Evolutionary conservation across 139 green algal genomes (phyloP).

Genomic region (Picochlorum sp.): DNA sequence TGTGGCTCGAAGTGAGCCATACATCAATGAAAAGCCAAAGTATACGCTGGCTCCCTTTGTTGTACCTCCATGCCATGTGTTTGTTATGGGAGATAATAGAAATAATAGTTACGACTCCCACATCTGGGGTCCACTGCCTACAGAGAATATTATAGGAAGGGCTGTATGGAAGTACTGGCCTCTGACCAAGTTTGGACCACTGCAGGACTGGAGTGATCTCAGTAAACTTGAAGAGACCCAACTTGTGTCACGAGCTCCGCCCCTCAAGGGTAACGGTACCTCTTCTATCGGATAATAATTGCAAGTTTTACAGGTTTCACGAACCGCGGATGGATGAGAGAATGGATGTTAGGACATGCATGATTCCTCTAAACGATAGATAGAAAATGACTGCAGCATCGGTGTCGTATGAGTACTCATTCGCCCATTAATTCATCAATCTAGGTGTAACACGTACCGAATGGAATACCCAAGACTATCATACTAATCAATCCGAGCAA

Average conservation of each 20-base stretch:
- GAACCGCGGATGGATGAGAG: too few species aligned
- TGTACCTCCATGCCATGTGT: slow-evolving; percentile 66
- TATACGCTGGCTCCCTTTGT: slow-evolving; percentile 58
- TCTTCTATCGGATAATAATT: too few species aligned
- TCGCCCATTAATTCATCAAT: too few species aligned
- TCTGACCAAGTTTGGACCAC: slow-evolving; percentile 49
- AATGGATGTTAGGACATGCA: too few species aligned
- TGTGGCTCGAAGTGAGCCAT: slow-evolving; percentile 60
- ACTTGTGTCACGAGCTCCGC: background rate
- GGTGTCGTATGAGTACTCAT: too few species aligned
- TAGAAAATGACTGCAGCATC: too few species aligned
- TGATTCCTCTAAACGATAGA: too few species aligned
- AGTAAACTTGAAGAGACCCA: background rate
- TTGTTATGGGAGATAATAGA: slow-evolving; percentile 98
- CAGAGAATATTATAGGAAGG: slow-evolving; percentile 76
- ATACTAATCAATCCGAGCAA: slow-evolving; percentile 25
- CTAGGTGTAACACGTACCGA: slow-evolving; percentile 19
- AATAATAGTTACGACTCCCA: slow-evolving; percentile 99
- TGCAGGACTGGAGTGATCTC: slow-evolving; percentile 48
- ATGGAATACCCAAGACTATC: slow-evolving; percentile 35
- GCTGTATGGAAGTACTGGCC: slow-evolving; percentile 93
- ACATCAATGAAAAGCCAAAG: slow-evolving; percentile 67
- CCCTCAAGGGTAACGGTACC: too few species aligned
- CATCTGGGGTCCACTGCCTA: slow-evolving; percentile 88
- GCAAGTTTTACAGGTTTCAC: too few species aligned